Conservation (phyloP, 2,329 filamentous ascomycete species). For the Davidsoniella neocaledoniae region DNA sequence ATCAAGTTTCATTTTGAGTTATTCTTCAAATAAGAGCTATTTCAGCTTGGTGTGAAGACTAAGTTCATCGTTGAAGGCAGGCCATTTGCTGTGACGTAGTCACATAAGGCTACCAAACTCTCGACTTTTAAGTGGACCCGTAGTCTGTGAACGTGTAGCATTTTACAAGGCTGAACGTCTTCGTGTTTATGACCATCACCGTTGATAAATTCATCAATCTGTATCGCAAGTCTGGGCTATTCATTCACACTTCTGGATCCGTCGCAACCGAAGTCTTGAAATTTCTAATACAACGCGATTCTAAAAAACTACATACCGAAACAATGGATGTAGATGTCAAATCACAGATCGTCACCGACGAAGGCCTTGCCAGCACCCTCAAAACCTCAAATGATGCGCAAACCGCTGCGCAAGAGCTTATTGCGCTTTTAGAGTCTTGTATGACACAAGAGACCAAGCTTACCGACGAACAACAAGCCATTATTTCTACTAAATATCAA, state of each 20-base stretch:
- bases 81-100: background rate
- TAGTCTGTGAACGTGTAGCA: background rate
- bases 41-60: background rate
- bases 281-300: too few relatives aligned
- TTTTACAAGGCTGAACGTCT: slow-evolving; percentile 1
- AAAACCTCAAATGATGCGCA: slow-evolving; percentile 57
- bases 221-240: background rate
- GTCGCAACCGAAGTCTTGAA: too few relatives aligned
- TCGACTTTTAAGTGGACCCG: too few relatives aligned
- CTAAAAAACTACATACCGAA: too few relatives aligned
- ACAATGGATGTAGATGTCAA: background rate
- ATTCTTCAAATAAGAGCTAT: too few relatives aligned
- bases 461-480: background rate
- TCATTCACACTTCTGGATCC: too few relatives aligned
- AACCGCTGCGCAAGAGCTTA: slow-evolving; percentile 50
- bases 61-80: too few relatives aligned
- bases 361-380: slow-evolving; percentile 48
- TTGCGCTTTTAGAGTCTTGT: slow-evolving; percentile 32
- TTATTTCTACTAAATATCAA: slow-evolving; percentile 1
- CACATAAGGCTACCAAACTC: too few relatives aligned
- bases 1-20: too few relatives aligned
- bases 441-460: slow-evolving; percentile 15
- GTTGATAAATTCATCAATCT: background rate
- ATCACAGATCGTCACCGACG: slow-evolving; percentile 21
- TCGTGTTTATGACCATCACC: background rate